Evolutionary conservation across 139 green algal species (phyloP).

Genomic region (Nannochloris sp.): DNA sequence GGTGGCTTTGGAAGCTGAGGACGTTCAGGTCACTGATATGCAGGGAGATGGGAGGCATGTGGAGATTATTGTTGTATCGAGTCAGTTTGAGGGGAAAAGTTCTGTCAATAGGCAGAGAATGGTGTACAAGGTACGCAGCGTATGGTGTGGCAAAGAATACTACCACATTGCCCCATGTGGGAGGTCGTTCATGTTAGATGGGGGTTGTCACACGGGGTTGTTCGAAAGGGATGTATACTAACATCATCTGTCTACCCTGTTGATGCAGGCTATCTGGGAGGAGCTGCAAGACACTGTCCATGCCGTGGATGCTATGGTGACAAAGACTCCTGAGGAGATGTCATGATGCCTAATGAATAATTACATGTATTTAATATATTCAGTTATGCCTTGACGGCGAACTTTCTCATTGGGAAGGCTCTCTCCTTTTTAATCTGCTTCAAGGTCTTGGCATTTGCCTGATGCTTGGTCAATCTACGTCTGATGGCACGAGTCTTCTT

Average conservation of each 20-base stretch:
- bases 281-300: slow-evolving; percentile 59
- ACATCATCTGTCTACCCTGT: not conserved
- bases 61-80: slow-evolving; percentile 60
- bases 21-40: slow-evolving; percentile 52
- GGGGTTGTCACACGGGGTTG: too few species aligned
- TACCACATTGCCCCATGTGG: slow-evolving; percentile 17
- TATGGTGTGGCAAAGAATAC: not conserved
- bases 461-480: slow-evolving; percentile 68
- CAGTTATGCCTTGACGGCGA: slow-evolving; percentile 81
- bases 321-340: slow-evolving; percentile 22
- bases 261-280: slow-evolving; percentile 35
- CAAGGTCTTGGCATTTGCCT: slow-evolving; percentile 65
- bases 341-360: not conserved
- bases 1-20: slow-evolving; percentile 38
- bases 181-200: not conserved
- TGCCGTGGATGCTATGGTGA: slow-evolving; percentile 37
- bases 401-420: slow-evolving; percentile 90
- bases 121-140: slow-evolving; percentile 73
- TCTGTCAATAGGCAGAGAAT: slow-evolving; percentile 65
- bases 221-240: too few species aligned
- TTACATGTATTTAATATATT: slow-evolving; percentile 8
- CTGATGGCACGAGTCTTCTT: slow-evolving; percentile 99
- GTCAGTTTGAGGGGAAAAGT: slow-evolving; percentile 65
- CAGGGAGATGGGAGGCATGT: slow-evolving; percentile 69
- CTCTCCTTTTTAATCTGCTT: slow-evolving; percentile 72